A percentile compares a stretch with the other conserved stretches of the same genome.
phyloP scores from a whole-genome alignment of 208 protist species.

The Acanthamoeba triangularis region DNA sequence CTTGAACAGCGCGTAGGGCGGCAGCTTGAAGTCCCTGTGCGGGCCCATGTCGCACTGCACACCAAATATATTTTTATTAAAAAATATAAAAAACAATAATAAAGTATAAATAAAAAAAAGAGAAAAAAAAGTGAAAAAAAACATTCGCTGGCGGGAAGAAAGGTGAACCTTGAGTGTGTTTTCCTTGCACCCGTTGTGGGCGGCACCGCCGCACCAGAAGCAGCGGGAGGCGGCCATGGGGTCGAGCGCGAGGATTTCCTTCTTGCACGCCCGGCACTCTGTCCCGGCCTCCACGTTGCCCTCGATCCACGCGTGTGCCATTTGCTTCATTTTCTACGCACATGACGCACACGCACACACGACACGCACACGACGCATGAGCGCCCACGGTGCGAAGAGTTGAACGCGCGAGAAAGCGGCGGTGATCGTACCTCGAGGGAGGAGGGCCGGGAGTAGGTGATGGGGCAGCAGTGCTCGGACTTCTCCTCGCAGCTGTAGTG shows the following conservation, averaged over 20 bases:
- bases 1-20: slow-evolving; percentile 60
- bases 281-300: slow-evolving; percentile 22
- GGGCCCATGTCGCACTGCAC: slow-evolving; percentile 34
- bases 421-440: slow-evolving; percentile 6
- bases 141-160: neutral
- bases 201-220: slow-evolving; percentile 47
- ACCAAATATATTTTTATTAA: neutral
- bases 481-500: slow-evolving; percentile 42
- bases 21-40: slow-evolving; percentile 59
- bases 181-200: slow-evolving; percentile 45
- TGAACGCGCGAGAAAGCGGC: too few relatives aligned
- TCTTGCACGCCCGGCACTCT: neutral
- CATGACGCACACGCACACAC: too few relatives aligned
- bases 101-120: neutral
- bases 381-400: too few relatives aligned
- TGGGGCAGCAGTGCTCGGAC: slow-evolving; percentile 1
- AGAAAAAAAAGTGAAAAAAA: too few relatives aligned
- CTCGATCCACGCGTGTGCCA: slow-evolving; percentile 27
- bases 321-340: neutral
- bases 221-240: slow-evolving; percentile 34
- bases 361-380: neutral
- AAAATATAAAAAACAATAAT: neutral
- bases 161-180: neutral
- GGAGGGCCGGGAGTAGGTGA: slow-evolving; percentile 16
- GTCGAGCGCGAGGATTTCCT: slow-evolving; percentile 4